These are phyloP conservation scores for Picochlorum costavermella DNA, from an alignment of 139 green algal genomes.

Conservation along the genomic window DNA sequence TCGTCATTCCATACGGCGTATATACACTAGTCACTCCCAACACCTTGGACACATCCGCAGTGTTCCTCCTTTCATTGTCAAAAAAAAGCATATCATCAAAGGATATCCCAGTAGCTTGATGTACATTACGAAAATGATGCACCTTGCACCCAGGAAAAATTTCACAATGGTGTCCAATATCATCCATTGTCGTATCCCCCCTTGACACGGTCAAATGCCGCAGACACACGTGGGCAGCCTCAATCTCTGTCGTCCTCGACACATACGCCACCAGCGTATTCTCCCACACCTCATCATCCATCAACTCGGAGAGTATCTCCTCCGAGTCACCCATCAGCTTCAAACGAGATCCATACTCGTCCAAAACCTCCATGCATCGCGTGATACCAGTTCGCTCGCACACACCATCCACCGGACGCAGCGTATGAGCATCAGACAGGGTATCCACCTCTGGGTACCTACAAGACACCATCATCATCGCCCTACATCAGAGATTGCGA, in stretches of 20 bases:
- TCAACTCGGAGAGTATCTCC: slow-evolving; percentile 40
- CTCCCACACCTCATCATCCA: slow-evolving; percentile 31
- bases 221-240: slow-evolving; percentile 48
- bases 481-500: background rate
- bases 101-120: slow-evolving; percentile 30
- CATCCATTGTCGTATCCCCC: slow-evolving; percentile 8
- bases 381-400: background rate
- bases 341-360: background rate
- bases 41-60: background rate
- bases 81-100: slow-evolving; percentile 58
- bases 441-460: background rate
- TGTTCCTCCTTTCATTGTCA: slow-evolving; percentile 36
- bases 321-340: slow-evolving; percentile 1
- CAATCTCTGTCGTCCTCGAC: slow-evolving; percentile 39
- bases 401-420: background rate
- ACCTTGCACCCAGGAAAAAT: slow-evolving; percentile 54
- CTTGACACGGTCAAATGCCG: slow-evolving; percentile 23
- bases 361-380: background rate
- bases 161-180: slow-evolving; percentile 24
- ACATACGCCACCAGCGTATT: slow-evolving; percentile 49
- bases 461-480: background rate
- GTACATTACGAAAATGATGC: slow-evolving; percentile 52
- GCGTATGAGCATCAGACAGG: background rate
- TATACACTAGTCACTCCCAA: slow-evolving; percentile 5
- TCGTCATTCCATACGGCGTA: slow-evolving; percentile 7